Evolutionary conservation across 2,329 filamentous ascomycete genomes (phyloP), one percentile per base, ranked within the genome.

Genomic region (Ceratocystis alfenasii): DNA sequence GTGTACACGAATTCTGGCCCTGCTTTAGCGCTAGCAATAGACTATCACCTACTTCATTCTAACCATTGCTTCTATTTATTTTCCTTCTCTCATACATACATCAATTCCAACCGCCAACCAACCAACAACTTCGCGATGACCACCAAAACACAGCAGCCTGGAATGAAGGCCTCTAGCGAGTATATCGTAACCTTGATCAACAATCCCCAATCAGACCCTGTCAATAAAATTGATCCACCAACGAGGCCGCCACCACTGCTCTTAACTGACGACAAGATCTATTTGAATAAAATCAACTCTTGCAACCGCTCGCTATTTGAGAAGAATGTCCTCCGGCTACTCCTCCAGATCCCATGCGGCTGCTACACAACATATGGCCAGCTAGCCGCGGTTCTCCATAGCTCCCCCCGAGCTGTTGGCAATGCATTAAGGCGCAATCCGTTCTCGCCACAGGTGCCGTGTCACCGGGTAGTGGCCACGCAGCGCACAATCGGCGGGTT

Each of bases 361-460:
- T 79, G 79, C 65, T 87, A 91, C 72, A 90, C 88, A 0, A 93
- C 90, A 0, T 95, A 96, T 75, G 87, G 83, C 2, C 79, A 87
- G 1, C 78, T 95, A 64, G 84, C 90, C 0, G 79, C 79, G 7
- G 81, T 87, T 67, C 80, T 93, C 17, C 74, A 78, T 10, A 90
- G 88, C 25, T 89, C 87, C 2, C 87, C 89, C 1, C 80, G 89
- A 53, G 89, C 89, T 0, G 83, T 94, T 4, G 89, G 89, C 17
- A 90, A 88, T 67, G 89, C 89, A 1, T 78, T 95, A 72, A 82
- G 87, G 20, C 78, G 81, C 8, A 95, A 95, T 73, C 90, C 90
- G 0, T 95, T 93, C 71, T 90, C 90, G 15, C 90, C 90, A 0
- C 81, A 83, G 44, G 87, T 93, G 3, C 90, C 90, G 1, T 95